Percentiles rank a stretch among this genome's conserved stretches.
These are phyloP conservation scores for Solanum sitiens DNA, from an alignment of 257 asterid species.

Conservation along the genomic window DNA sequence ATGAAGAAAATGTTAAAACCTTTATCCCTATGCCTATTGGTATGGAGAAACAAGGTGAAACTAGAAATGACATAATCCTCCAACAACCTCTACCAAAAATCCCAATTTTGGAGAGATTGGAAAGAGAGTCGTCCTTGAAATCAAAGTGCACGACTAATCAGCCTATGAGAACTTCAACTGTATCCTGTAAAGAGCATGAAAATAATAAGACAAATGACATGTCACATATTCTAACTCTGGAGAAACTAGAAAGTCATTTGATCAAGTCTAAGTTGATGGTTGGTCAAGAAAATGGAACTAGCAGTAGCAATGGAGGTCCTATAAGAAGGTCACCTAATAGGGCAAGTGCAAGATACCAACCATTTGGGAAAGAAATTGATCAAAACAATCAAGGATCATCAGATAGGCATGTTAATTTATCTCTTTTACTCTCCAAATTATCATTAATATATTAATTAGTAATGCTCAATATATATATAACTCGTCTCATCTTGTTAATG, in stretches of 20 bases:
- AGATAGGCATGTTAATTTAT: no score
- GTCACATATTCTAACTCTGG: background rate
- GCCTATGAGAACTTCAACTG: background rate
- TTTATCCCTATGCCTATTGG: background rate
- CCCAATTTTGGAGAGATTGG: background rate
- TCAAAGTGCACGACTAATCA: background rate
- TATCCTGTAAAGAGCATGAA: background rate
- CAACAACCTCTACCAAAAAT: background rate
- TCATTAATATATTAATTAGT: no score
- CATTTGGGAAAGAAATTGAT: background rate
- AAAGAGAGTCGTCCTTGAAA: background rate
- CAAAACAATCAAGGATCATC: no score
- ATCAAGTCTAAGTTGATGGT: background rate
- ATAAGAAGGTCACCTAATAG: background rate
- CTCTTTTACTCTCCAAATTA: no score
- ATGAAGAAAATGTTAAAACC: background rate
- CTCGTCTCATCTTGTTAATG: background rate
- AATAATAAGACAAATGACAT: background rate
- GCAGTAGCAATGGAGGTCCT: background rate
- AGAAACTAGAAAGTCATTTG: background rate
- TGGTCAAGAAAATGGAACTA: background rate
- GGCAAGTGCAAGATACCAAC: background rate
- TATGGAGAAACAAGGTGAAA: background rate
- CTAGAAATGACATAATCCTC: background rate
- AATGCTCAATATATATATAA: background rate